Evolutionary conservation across 2,329 filamentous ascomycete species (phyloP), one percentile per base, ranked within the genome.

Genomic region (Aureobasidium sp.): DNA sequence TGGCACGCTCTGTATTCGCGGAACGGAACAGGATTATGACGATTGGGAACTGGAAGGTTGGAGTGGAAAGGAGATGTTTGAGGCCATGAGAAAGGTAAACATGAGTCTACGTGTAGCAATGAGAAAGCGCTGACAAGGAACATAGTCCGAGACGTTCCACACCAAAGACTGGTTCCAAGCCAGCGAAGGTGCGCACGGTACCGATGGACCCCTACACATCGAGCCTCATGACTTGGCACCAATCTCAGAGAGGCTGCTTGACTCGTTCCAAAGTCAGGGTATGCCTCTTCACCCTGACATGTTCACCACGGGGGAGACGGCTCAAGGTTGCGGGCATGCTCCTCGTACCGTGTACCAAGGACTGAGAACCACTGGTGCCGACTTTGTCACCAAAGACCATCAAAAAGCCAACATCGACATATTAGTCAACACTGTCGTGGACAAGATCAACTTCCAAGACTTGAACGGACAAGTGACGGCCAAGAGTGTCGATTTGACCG

Each of bases 281-380:
- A 68, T 85, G 0, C 77, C 79, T 0, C 72, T 82, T n/a, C 75
- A 81, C 42, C 74, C 76, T 19, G 83, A 86, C 63, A 84, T 85
- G 80, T 85, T 85, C 66, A 77, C 78, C 0, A 79, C 76, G 6
- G 70, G 70, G n/a, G 67, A 72, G 40, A 66, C 31, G 6, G 31
- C 47, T 29, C 58, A 55, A 17, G 58, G 58, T 0, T 83, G 80
- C 63, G 80, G 81, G 2, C 80, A 83, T 67, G 78, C 68, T 1
- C 73, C 77, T 1, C 73, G 80, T 62, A 81, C 79, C 2, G 78
- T 81, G 1, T 72, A 79, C 58, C 73, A 78, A 55, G 81, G 81
- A 0, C 67, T 79, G 13, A 74, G 81, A 21, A 77, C 76, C 1
- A 82, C 79, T 0, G 74, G 76, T 0, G 79, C 79, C 5, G 79